Evolutionary conservation across 306 rosid species (phyloP), one percentile per base, ranked within the genome.

Genomic region (Spatholobus suberectus): DNA sequence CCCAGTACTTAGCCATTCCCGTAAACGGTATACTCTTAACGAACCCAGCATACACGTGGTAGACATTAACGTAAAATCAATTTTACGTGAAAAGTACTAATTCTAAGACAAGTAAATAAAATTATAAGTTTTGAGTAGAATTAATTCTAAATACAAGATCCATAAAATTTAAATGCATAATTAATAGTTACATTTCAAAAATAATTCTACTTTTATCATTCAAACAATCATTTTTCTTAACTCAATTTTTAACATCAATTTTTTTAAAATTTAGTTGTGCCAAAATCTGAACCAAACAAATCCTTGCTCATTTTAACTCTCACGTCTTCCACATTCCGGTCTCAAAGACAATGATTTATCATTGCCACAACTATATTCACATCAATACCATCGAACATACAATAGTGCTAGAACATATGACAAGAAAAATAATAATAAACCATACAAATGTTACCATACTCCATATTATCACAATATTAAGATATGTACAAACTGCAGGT

Each of bases 401-500:
- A 40, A 15, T 5, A 58, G 0, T 10, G 29, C 23, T 44, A 80
- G 6, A 81, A 32, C 35, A 59, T 35, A 7, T n/a, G 8, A 49
- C 35, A 5, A 49, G 7, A 75, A 43, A 14, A 66, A 66, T 3
- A 72, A 52, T 9, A 29, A 76, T 52, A 24, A 69, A 26, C 54
- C 75, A 62, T 63, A 80, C 83, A 78, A 23, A 51, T 85, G n/a
- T 51, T 35, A 37, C 65, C 61, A 47, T 75, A 69, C 43, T 75
- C 75, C 78, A 75, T 69, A 70, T 67, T 40, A 75, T 80, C 66
- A 80, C 75, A 80, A 58, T 62, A 69, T 21, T 41, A 70, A 74
- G 75, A 85, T 85, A 85, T 80, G 62, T 85, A 75, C 85, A 80
- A 75, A 18, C 74, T 61, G 82, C 84, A 67, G 34, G 52, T 46